These are phyloP conservation scores for Cyclostephanos tholiformis DNA, from an alignment of 108 stramenopile species.

Conservation along the genomic window DNA sequence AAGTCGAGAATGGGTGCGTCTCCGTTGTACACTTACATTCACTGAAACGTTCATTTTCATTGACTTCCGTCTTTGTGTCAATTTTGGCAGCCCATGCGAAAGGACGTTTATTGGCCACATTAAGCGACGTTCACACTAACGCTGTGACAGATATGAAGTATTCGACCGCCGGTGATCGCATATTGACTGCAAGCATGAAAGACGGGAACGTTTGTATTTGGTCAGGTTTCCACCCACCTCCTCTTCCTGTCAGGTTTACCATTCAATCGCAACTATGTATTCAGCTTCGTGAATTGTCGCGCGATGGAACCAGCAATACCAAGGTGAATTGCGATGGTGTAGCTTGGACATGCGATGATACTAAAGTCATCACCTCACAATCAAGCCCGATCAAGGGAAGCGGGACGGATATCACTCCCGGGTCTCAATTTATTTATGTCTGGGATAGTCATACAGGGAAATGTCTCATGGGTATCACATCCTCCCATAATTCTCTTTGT, in stretches of 20 bases:
- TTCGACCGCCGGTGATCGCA: constrained; percentile 72
- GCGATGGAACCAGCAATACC: constrained; percentile 3
- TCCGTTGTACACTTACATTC: not conserved
- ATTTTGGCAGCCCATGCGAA: constrained; percentile 38
- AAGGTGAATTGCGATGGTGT: constrained; percentile 79
- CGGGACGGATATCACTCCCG: constrained; percentile 64
- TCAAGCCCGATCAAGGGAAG: constrained; percentile 62
- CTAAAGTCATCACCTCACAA: constrained; percentile 79
- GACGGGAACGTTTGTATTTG: constrained; percentile 85
- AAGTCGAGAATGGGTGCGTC: constrained; percentile 14
- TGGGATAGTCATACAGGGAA: constrained; percentile 82
- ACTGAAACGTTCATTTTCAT: not conserved
- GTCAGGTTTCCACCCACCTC: constrained; percentile 45
- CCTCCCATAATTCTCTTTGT: constrained; percentile 69
- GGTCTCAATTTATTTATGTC: constrained; percentile 73
- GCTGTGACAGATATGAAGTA: constrained; percentile 85
- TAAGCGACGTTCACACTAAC: constrained; percentile 74
- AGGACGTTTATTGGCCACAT: constrained; percentile 57
- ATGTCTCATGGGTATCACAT: constrained; percentile 72
- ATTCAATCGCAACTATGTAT: constrained; percentile 41
- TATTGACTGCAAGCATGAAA: constrained; percentile 85
- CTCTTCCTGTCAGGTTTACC: constrained; percentile 21
- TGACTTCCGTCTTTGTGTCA: not conserved
- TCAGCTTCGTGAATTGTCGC: constrained; percentile 22
- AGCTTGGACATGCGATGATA: constrained; percentile 77